Evolutionary conservation across 1,139 yeast genomes (phyloP).

Genomic region (Trichomonascaceae sp.): DNA sequence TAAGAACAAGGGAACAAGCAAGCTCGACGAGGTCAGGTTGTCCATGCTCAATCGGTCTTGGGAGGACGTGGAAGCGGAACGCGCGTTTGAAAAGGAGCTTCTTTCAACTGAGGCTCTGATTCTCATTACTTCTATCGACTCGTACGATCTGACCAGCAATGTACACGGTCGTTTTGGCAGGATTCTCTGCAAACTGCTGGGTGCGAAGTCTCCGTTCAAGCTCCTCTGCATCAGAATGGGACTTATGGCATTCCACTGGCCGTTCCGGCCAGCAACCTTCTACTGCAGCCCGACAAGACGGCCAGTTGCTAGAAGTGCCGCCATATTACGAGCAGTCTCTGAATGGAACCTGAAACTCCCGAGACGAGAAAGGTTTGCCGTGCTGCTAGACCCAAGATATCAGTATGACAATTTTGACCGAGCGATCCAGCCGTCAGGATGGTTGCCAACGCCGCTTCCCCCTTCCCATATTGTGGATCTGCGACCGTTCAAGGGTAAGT

Average conservation of each 20-base stretch:
- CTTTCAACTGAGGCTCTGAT: slow-evolving; percentile 33
- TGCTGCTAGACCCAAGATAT: slow-evolving; percentile 31
- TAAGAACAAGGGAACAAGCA: slow-evolving; percentile 12
- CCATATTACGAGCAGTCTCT: slow-evolving; percentile 28
- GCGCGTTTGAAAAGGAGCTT: slow-evolving; percentile 25
- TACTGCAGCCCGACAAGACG: slow-evolving; percentile 28
- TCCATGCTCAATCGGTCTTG: slow-evolving; percentile 7
- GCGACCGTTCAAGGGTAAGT: slow-evolving; percentile 26
- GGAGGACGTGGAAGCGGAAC: slow-evolving; percentile 16
- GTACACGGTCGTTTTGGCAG: slow-evolving; percentile 24
- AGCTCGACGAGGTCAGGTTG: slow-evolving; percentile 6
- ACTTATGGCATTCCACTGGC: slow-evolving; percentile 35
- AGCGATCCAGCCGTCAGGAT: slow-evolving; percentile 30
- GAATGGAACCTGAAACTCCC: slow-evolving; percentile 26
- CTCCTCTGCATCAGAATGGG: slow-evolving; percentile 30
- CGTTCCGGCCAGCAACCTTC: slow-evolving; percentile 32
- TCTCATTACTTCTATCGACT: slow-evolving; percentile 27
- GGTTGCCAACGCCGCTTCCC: slow-evolving; percentile 29
- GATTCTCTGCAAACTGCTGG: slow-evolving; percentile 20
- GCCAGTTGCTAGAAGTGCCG: slow-evolving; percentile 33
- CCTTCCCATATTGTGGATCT: slow-evolving; percentile 32
- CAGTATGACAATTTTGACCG: slow-evolving; percentile 26
- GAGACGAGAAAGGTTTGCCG: slow-evolving; percentile 22
- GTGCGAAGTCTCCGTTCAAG: slow-evolving; percentile 23
- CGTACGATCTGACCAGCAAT: slow-evolving; percentile 30